A percentile compares a stretch with the other conserved stretches of the same genome.
phyloP scores from a whole-genome alignment of 2,329 filamentous ascomycete species.

The Bipolaris victoriae region DNA sequence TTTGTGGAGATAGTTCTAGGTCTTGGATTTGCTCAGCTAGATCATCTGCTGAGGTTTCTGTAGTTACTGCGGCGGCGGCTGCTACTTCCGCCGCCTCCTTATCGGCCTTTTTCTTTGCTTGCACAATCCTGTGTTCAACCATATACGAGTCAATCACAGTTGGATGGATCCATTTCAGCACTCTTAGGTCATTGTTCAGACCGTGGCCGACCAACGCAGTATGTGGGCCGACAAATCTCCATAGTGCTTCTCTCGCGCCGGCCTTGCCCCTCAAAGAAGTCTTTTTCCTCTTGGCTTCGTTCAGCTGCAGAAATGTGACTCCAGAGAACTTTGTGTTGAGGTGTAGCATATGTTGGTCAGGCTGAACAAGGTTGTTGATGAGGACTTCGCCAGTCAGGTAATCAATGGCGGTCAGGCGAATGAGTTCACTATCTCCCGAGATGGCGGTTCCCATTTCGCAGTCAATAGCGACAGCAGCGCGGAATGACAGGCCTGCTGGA shows the following conservation, averaged over 20 bases:
- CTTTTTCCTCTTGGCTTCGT: constrained; percentile 39
- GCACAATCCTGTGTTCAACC: constrained; percentile 18
- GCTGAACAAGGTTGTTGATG: constrained; percentile 59
- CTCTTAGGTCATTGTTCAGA: constrained; percentile 51
- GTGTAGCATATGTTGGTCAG: constrained; percentile 55
- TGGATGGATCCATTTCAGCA: constrained; percentile 58
- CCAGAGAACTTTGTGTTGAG: constrained; percentile 61
- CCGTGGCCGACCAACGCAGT: constrained; percentile 60
- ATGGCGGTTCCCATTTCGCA: constrained; percentile 62
- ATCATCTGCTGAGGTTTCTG: background rate
- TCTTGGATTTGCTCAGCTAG: background rate
- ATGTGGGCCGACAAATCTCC: constrained; percentile 52
- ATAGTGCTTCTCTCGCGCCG: constrained; percentile 53
- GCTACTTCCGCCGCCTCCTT: background rate
- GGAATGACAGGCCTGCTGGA: background rate
- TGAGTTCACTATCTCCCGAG: constrained; percentile 57
- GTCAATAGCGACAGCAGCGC: constrained; percentile 55
- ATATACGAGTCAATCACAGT: constrained; percentile 55
- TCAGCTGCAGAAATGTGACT: constrained; percentile 52
- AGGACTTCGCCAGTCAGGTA: constrained; percentile 58
- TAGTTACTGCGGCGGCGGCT: background rate
- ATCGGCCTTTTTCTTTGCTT: constrained; percentile 16
- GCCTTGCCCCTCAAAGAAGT: constrained; percentile 52
- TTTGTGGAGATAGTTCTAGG: background rate
- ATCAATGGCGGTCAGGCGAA: constrained; percentile 58